A percentile compares a stretch with the other conserved stretches of the same genome.
Evolutionary conservation across 2,329 filamentous ascomycete genomes (phyloP).

Genomic region (Alternaria conjuncta): DNA sequence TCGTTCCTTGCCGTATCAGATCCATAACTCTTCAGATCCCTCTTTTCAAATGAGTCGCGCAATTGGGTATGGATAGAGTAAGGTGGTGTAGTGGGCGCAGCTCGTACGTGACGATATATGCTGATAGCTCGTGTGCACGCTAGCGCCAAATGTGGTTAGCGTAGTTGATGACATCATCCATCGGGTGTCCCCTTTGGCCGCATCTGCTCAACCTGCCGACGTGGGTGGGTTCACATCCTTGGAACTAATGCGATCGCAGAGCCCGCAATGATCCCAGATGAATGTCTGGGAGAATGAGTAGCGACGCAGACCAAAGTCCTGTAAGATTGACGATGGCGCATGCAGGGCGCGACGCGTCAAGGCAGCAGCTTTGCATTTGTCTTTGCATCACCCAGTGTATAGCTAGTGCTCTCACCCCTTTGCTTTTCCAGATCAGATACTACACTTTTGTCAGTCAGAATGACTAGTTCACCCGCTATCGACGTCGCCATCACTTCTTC

Average conservation of each 20-base stretch:
- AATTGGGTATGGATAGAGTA: not conserved
- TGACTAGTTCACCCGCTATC: not conserved
- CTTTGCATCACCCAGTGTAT: not conserved
- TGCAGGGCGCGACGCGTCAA: not conserved
- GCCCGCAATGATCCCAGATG: accelerated
- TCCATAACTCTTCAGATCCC: not conserved
- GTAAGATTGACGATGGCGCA: not conserved
- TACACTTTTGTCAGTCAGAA: not conserved
- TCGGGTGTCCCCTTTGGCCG: not conserved
- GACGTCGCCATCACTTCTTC: not conserved
- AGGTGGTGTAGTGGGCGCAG: not conserved
- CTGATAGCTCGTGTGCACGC: not conserved
- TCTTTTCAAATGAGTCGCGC: not conserved
- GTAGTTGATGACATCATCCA: not conserved
- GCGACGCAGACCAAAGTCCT: not conserved
- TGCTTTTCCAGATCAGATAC: not conserved
- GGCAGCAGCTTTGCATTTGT: not conserved
- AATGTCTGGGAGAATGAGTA: not conserved
- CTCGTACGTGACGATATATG: not conserved
- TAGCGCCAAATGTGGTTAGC: not conserved
- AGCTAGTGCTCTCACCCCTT: not conserved
- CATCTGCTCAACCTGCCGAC: not conserved
- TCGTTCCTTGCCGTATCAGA: not conserved
- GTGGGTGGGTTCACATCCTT: not conserved
- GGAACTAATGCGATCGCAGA: not conserved